phyloP scores from a whole-genome alignment of 2,329 filamentous ascomycete genomes.

The Hymenoscyphus scutula region DNA sequence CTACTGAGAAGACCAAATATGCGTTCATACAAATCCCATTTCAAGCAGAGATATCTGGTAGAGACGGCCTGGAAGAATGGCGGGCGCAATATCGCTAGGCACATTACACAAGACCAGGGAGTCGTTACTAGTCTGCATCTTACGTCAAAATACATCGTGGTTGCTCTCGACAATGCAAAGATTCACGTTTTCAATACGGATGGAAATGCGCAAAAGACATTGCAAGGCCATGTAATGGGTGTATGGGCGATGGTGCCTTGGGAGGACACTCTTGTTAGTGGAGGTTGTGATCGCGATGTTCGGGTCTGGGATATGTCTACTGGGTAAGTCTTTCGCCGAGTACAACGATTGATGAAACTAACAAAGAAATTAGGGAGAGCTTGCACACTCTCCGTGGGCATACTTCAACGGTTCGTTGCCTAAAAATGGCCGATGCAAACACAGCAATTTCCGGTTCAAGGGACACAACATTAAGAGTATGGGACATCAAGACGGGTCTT shows the following conservation, averaged over 20 bases:
- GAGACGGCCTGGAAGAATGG: constrained; percentile 96
- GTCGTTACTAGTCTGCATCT: constrained; percentile 95
- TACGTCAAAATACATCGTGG: constrained; percentile 94
- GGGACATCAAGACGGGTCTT: constrained; percentile 85
- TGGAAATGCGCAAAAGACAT: constrained; percentile 80
- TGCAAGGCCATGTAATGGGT: constrained; percentile 97
- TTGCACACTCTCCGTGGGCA: constrained; percentile 86
- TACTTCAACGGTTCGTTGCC: constrained; percentile 91
- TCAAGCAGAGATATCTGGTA: constrained; percentile 95
- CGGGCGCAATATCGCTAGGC: constrained; percentile 76
- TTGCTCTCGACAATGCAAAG: constrained; percentile 95
- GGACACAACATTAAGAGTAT: constrained; percentile 91
- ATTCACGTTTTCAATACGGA: constrained; percentile 97
- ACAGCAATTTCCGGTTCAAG: constrained; percentile 95
- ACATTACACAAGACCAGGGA: constrained; percentile 94
- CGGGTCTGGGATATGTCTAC: constrained; percentile 95
- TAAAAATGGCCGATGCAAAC: constrained; percentile 94
- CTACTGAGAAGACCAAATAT: constrained; percentile 57
- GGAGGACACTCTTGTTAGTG: constrained; percentile 92
- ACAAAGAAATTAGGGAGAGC: constrained; percentile 54
- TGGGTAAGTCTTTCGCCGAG: constrained; percentile 59
- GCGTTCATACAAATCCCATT: constrained; percentile 90
- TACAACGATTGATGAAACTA: constrained; percentile 25
- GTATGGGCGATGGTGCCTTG: constrained; percentile 99
- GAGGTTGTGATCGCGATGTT: constrained; percentile 94